These are phyloP conservation scores for Aspergillus saccharolyticus DNA, from an alignment of 495 filamentous ascomycete genomes.

Conservation along the genomic window DNA sequence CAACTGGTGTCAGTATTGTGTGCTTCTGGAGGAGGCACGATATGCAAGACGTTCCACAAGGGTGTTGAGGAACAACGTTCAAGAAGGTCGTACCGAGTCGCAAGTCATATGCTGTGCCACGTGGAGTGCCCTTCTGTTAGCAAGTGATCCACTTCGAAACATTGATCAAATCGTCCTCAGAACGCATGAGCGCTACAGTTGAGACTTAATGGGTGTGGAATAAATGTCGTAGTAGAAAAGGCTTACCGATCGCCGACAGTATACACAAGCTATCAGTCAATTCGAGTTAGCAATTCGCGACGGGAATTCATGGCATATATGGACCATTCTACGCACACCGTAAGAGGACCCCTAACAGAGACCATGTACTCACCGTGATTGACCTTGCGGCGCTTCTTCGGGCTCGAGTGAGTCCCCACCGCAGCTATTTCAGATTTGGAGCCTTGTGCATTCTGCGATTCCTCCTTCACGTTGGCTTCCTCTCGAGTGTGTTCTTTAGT, in stretches of 20 bases:
- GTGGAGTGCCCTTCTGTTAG: slow-evolving; percentile 34
- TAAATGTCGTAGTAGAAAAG: background rate
- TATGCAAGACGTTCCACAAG: slow-evolving; percentile 24
- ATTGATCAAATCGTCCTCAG: background rate
- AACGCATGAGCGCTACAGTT: background rate
- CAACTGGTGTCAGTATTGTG: slow-evolving; percentile 25
- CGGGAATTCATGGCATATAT: background rate
- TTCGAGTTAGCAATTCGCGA: background rate
- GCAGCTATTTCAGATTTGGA: slow-evolving; percentile 36
- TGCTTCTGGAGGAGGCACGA: slow-evolving; percentile 9
- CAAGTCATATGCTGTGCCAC: slow-evolving; percentile 95
- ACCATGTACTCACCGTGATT: slow-evolving; percentile 79
- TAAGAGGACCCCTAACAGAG: slow-evolving; percentile 25
- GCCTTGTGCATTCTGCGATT: slow-evolving; percentile 26
- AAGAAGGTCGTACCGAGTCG: slow-evolving; percentile 82
- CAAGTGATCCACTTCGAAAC: slow-evolving; percentile 12
- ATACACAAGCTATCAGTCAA: slow-evolving; percentile 77
- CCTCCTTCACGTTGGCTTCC: slow-evolving; percentile 30
- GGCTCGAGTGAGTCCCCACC: slow-evolving; percentile 49
- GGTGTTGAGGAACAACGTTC: slow-evolving; percentile 27
- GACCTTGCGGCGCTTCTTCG: slow-evolving; percentile 97
- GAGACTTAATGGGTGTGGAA: background rate
- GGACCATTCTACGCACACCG: slow-evolving; percentile 25
- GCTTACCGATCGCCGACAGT: slow-evolving; percentile 98
- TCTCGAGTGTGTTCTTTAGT: slow-evolving; percentile 18